Base-by-base conservation (phyloP, 1,284 basidiomycete species). In the Vanrija sp. region DNA sequence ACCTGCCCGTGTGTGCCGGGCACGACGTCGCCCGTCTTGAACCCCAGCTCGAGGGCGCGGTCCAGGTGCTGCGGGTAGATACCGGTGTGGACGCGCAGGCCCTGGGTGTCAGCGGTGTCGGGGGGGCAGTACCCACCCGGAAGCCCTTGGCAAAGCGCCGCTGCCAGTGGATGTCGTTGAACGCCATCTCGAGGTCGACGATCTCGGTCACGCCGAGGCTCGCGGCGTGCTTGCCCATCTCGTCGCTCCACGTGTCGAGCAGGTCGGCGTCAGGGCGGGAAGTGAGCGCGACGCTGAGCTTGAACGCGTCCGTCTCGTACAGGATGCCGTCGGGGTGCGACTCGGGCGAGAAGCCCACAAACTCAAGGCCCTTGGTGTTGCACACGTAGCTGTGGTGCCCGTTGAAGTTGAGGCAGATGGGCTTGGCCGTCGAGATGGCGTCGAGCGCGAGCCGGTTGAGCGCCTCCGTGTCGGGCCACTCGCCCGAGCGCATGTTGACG, bases 141-240 rank as follows among this genome's bases (percentile, higher is more conserved):
- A 70, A 60, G n/a, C 62, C 67, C 24, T 60, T 60, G n/a, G 47
- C 27, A 12, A 58, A 54, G 2, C 71, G 56, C 4, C 67, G 45
- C 31, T 51, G 44, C 64, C 64, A 72, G 20, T 55, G 52, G 0
- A 25, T 19, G 12, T 66, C 57, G 47, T 70, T 70, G 57, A 62
- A 57, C 5, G 56, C 61, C 61, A 66, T 67, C 49, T 72, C 71
- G 22, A 72, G 59, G 31, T 72, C 71, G 44, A 67, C 62, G 18
- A 72, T 66, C 46, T 64, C 60, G 4, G 69, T 70, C 18, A 71
- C 63, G 6, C 69, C 71, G 31, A 65, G 60, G 3, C 56, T 67
- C 63, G 69, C 66, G 1, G 70, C 69, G 20, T 54, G 51, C 18
- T 49, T 41, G 2, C 63, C 65, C n/a, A 64, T 60, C 2, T 54